These are phyloP conservation scores for Fusarium floridanum DNA, from an alignment of 2,329 filamentous ascomycete species.

Conservation along the genomic window DNA sequence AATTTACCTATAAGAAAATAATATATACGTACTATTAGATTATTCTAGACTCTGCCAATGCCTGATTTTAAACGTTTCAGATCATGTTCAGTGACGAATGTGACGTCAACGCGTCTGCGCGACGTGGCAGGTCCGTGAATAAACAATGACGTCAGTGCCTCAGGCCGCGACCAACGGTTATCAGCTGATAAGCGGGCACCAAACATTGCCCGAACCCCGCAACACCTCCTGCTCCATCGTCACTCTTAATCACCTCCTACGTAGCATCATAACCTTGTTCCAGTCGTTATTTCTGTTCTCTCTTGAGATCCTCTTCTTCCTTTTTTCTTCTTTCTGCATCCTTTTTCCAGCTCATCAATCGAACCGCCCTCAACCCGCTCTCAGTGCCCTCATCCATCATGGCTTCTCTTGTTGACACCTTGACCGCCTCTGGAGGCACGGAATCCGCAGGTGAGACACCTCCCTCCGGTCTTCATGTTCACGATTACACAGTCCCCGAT, in stretches of 20 bases:
- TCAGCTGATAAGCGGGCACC: slow-evolving; percentile 2
- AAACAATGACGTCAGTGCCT: slow-evolving; percentile 29
- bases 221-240: slow-evolving; percentile 19
- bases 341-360: background rate
- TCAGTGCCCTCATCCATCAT: slow-evolving; percentile 21
- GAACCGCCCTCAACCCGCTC: background rate
- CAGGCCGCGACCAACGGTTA: background rate
- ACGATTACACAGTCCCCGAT: background rate
- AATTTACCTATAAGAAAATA: background rate
- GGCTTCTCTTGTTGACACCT: slow-evolving; percentile 38
- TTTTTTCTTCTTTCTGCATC: background rate
- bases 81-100: background rate
- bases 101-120: background rate
- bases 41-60: background rate
- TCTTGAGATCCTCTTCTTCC: background rate
- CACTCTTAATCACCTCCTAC: slow-evolving; percentile 1
- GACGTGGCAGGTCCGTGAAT: background rate
- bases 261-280: slow-evolving; percentile 7
- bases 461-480: background rate
- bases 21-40: background rate
- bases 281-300: background rate
- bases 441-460: slow-evolving; percentile 40
- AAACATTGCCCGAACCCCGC: slow-evolving; percentile 24
- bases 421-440: slow-evolving; percentile 44
- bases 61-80: slow-evolving; percentile 2